Percentiles rank a stretch among this genome's conserved stretches.
phyloP scores from a whole-genome alignment of 352 stramenopile species.

The Globisporangium cystogenes region DNA sequence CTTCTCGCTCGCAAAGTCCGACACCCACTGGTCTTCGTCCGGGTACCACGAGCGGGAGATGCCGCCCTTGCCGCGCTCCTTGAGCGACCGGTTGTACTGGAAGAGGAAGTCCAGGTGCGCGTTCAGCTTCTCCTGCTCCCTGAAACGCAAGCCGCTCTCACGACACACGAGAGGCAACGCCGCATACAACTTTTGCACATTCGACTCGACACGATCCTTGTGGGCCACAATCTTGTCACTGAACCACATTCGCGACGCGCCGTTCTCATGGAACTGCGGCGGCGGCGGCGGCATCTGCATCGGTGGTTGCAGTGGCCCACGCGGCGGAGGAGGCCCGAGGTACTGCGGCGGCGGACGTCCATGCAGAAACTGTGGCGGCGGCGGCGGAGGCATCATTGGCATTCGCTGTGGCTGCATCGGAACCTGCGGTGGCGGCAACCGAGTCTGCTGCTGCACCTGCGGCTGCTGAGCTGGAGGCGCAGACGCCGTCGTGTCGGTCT shows the following conservation, averaged over 20 bases:
- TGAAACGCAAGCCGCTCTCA: constrained; percentile 76
- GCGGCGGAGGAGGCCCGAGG: constrained; percentile 3
- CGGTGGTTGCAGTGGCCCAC: constrained; percentile 2
- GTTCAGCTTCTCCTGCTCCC: constrained; percentile 69
- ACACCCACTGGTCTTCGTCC: constrained; percentile 76
- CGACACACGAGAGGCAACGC: constrained; percentile 74
- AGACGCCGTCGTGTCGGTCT: constrained; percentile 9
- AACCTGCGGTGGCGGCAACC: background rate
- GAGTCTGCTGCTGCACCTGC: constrained; percentile 8
- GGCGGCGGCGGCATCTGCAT: background rate
- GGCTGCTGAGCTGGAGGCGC: constrained; percentile 8
- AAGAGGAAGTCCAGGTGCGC: constrained; percentile 85
- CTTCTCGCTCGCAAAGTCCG: constrained; percentile 57
- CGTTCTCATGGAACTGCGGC: constrained; percentile 22
- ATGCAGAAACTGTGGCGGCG: constrained; percentile 3
- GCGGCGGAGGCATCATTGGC: background rate
- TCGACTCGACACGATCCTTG: constrained; percentile 82
- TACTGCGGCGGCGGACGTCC: constrained; percentile 6
- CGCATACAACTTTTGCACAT: constrained; percentile 83
- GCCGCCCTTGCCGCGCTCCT: constrained; percentile 77
- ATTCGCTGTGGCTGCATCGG: constrained; percentile 1
- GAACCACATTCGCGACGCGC: constrained; percentile 76
- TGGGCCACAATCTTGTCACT: constrained; percentile 77
- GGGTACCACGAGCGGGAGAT: constrained; percentile 82
- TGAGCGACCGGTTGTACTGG: constrained; percentile 77